Evolutionary conservation across 441 rosid genomes (phyloP), one percentile per base, ranked within the genome.

Genomic region (Gossypium davidsonii): DNA sequence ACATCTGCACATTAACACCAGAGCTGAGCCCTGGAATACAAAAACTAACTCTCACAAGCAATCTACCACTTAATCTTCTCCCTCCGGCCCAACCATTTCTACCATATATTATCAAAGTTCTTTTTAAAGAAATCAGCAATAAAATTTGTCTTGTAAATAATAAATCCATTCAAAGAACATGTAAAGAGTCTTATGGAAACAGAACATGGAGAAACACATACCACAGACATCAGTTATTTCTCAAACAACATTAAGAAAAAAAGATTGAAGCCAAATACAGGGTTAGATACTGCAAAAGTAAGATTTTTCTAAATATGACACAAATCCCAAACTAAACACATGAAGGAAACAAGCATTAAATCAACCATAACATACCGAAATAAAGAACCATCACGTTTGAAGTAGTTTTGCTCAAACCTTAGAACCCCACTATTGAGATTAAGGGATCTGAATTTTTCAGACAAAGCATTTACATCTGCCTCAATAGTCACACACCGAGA

Each of bases 361-460:
- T 48, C 42, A 7, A 14, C 42, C 26, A 25, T 31, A 48, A 46
- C 23, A 48, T 67, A 67, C 31, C 9, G 42, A 67, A 67, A 67
- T 56, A 28, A 49, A 48, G 49, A 67, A 48, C 21, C 42, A 46
- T 46, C 39, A 66, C 14, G n/a, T 46, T 44, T 66, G 6, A 6
- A 46, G 56, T 23, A 46, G 21, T 46, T 44, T 44, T n/a, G 31
- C 71, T 67, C 42, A 67, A 48, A 48, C 71, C 71, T 67, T 67
- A 2, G 12, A 67, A 48, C 20, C n/a, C 4, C 44, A 48, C 9
- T 26, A 48, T 25, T 25, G 42, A 67, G 58, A 67, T 49, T 8
- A 67, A 25, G 42, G 58, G 23, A n/a, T 67, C 23, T 9, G 3
- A 8, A n/a, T 49, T n/a, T 48, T 25, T 67, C 71, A 0, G 58